These are phyloP conservation scores for Neofusicoccum sp. DNA, from an alignment of 2,329 filamentous ascomycete genomes.

Conservation along the genomic window DNA sequence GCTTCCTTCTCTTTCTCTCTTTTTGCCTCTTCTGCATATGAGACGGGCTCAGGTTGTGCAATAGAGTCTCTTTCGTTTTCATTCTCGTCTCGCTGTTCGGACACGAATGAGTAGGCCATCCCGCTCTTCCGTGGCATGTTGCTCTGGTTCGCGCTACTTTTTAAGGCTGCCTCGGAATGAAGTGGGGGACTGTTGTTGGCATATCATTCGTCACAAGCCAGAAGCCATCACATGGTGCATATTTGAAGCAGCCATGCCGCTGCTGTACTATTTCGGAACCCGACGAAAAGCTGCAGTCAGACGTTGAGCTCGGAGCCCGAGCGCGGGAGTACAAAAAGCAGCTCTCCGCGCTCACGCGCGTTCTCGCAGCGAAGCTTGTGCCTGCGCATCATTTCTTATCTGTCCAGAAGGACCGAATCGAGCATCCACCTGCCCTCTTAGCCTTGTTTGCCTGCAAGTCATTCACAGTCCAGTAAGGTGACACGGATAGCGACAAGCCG, in stretches of 20 bases:
- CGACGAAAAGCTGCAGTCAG: background rate
- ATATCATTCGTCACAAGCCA: too few species aligned
- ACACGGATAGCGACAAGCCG: conserved; percentile 3
- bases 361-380: background rate
- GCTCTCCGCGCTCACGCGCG: background rate
- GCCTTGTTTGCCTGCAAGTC: background rate
- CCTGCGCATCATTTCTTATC: background rate
- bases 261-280: background rate
- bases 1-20: background rate
- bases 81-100: background rate
- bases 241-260: background rate
- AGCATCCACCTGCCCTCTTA: background rate
- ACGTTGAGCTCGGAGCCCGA: background rate
- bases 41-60: too few species aligned
- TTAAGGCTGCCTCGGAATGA: too few species aligned
- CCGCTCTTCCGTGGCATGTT: too few species aligned
- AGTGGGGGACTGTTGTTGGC: too few species aligned
- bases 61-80: background rate
- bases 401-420: background rate
- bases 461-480: conserved; percentile 12
- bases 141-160: too few species aligned
- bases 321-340: background rate
- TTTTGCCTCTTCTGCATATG: too few species aligned
- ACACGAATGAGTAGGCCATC: background rate
- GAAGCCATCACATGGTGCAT: background rate